phyloP scores from a whole-genome alignment of 805 yeast species.

The Nakazawaea wyomingensis region DNA sequence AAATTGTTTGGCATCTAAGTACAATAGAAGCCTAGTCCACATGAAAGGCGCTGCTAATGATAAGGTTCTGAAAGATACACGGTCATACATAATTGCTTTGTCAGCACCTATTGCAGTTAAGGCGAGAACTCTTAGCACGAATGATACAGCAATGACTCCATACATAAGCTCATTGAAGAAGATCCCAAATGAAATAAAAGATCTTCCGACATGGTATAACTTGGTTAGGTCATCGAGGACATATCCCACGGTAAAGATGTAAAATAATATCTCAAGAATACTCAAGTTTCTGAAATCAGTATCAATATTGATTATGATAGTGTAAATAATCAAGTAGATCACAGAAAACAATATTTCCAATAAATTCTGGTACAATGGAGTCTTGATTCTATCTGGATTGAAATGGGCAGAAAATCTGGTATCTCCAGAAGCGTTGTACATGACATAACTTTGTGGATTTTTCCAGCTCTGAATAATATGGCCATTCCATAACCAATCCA shows the following conservation, averaged over 20 bases:
- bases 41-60: slow-evolving; percentile 82
- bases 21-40: slow-evolving; percentile 76
- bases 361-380: slow-evolving; percentile 77
- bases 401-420: slow-evolving; percentile 57
- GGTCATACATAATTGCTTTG: slow-evolving; percentile 35
- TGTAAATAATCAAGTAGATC: slow-evolving; percentile 54
- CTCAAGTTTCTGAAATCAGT: slow-evolving; percentile 33
- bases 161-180: slow-evolving; percentile 73
- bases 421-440: slow-evolving; percentile 57
- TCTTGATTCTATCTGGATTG: slow-evolving; percentile 76
- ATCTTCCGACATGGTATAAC: slow-evolving; percentile 69
- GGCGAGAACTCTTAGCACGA: slow-evolving; percentile 48
- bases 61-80: slow-evolving; percentile 60
- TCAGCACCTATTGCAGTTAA: slow-evolving; percentile 23
- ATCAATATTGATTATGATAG: slow-evolving; percentile 59
- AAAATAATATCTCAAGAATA: slow-evolving; percentile 50
- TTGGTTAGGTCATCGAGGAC: slow-evolving; percentile 64
- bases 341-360: slow-evolving; percentile 66
- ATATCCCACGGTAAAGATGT: slow-evolving; percentile 61
- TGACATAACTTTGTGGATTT: slow-evolving; percentile 64
- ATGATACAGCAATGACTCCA: slow-evolving; percentile 44
- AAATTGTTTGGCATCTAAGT: slow-evolving; percentile 72
- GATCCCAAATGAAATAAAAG: slow-evolving; percentile 73
- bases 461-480: slow-evolving; percentile 76
- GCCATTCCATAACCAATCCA: slow-evolving; percentile 90